A percentile compares a stretch with the other conserved stretches of the same genome.
Conservation (phyloP, 2,329 filamentous ascomycete genomes). For the Coniochaeta sp. region DNA sequence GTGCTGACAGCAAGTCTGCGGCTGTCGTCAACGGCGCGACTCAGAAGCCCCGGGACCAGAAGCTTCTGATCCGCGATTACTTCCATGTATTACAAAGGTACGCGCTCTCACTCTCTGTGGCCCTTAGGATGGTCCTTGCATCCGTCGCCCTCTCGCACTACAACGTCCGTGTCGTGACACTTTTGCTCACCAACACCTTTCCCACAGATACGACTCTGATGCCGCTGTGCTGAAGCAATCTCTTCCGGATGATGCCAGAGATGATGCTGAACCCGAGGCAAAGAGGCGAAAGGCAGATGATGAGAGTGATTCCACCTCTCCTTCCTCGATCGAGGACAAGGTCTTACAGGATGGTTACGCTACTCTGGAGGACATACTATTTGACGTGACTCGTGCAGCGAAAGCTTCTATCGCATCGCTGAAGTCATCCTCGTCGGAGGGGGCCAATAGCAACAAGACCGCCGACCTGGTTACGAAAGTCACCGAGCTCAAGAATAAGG, state of each 20-base stretch:
- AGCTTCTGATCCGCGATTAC: constrained; percentile 32
- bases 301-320: constrained; percentile 24
- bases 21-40: constrained; percentile 17
- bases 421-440: constrained; percentile 19
- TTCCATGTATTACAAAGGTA: constrained; percentile 36
- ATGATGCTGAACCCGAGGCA: constrained; percentile 43
- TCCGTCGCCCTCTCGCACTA: neutral
- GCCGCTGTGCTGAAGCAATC: constrained; percentile 49
- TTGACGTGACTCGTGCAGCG: constrained; percentile 37
- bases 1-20: constrained; percentile 11
- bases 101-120: constrained; percentile 15
- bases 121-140: neutral
- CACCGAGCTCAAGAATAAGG: constrained; percentile 53
- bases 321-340: constrained; percentile 47
- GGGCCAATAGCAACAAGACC: constrained; percentile 18
- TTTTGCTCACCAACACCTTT: constrained; percentile 20
- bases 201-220: constrained; percentile 42
- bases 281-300: constrained; percentile 56
- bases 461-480: constrained; percentile 36
- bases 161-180: neutral
- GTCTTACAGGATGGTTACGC: constrained; percentile 44
- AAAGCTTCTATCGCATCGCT: constrained; percentile 37
- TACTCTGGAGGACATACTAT: constrained; percentile 58
- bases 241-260: constrained; percentile 32
- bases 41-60: constrained; percentile 10